Conservation (phyloP, 257 asterid genomes). For the Solanum chiquidenum region DNA sequence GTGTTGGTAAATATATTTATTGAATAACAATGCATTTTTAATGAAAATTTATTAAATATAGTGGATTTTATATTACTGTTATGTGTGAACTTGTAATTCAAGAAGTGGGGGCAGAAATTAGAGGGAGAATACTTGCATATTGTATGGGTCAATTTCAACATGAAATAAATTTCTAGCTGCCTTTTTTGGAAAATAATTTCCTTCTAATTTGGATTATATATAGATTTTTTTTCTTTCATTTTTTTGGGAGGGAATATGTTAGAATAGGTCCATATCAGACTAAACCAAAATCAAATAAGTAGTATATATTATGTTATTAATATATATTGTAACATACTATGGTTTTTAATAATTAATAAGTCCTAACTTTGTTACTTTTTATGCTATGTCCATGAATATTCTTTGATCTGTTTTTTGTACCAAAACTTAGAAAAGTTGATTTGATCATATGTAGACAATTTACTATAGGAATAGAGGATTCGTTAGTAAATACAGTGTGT, state of each 20-base stretch:
- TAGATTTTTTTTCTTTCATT: not conserved
- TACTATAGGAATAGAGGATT: not conserved
- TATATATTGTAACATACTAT: not conserved
- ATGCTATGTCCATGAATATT: not conserved
- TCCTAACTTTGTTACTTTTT: not conserved
- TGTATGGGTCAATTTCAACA: not conserved
- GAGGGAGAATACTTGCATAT: not conserved
- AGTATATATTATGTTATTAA: not conserved
- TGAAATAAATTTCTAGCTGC: not conserved
- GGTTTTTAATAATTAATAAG: not conserved
- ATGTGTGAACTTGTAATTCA: not conserved
- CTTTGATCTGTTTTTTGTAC: not conserved
- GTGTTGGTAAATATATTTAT: not conserved
- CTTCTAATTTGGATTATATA: not conserved
- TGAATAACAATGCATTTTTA: too few species aligned
- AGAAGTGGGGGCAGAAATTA: not conserved
- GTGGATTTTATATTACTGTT: too few species aligned
- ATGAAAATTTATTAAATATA: not conserved
- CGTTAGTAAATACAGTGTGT: not conserved
- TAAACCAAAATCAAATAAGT: not conserved
- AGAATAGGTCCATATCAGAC: not conserved
- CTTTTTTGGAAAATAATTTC: not conserved
- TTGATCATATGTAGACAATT: not conserved
- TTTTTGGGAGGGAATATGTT: not conserved
- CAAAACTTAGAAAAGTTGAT: not conserved